Evolutionary conservation across 2,329 filamentous ascomycete genomes (phyloP).

Genomic region (Macrophomina phaseolina): DNA sequence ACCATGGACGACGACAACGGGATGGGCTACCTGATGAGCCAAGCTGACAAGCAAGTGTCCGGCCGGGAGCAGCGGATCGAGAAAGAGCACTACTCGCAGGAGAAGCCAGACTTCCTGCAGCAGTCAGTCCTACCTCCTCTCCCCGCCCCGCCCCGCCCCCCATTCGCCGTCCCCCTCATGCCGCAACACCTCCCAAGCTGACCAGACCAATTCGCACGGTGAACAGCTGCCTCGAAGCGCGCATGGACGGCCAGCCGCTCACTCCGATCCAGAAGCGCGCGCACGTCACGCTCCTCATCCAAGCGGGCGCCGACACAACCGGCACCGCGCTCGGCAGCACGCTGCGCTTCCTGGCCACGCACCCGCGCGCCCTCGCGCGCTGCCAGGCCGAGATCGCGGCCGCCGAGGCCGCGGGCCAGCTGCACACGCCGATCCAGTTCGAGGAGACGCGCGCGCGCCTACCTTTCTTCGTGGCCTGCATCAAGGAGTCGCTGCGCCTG

Average conservation of each 20-base stretch:
- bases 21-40: slow-evolving; percentile 47
- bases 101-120: slow-evolving; percentile 44
- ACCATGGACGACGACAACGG: slow-evolving; percentile 37
- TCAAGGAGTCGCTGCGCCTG: slow-evolving; percentile 58
- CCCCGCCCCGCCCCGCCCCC: too few relatives aligned
- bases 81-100: slow-evolving; percentile 29
- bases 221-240: slow-evolving; percentile 42
- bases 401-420: slow-evolving; percentile 32
- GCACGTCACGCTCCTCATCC: slow-evolving; percentile 47
- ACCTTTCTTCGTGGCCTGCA: slow-evolving; percentile 55
- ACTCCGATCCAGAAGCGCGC: slow-evolving; percentile 41
- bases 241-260: slow-evolving; percentile 38
- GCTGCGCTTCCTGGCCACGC: slow-evolving; percentile 37
- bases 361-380: slow-evolving; percentile 31
- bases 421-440: slow-evolving; percentile 37
- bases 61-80: slow-evolving; percentile 37
- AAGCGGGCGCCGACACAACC: slow-evolving; percentile 46
- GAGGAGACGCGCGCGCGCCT: slow-evolving; percentile 41
- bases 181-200: background rate
- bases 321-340: slow-evolving; percentile 43
- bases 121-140: slow-evolving; percentile 25
- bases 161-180: slow-evolving; percentile 26
- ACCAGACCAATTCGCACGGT: background rate
- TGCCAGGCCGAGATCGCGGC: slow-evolving; percentile 35
- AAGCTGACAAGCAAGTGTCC: slow-evolving; percentile 39